A percentile compares a stretch with the other conserved stretches of the same genome.
Conservation (phyloP, 2,329 filamentous ascomycete species). For the Xenoacremonium recifei region DNA sequence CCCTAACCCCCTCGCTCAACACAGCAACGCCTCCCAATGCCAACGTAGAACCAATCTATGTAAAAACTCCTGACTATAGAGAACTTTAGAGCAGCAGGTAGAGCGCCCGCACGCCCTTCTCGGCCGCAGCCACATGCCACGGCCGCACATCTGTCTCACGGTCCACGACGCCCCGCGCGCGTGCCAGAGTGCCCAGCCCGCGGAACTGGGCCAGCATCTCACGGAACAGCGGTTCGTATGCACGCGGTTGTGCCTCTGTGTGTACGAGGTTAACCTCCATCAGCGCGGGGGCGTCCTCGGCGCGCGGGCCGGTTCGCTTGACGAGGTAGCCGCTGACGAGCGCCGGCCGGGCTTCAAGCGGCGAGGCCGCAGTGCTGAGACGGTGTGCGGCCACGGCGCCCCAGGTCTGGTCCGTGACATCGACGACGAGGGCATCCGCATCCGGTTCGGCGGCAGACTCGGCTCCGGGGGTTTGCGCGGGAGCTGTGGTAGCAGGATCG, state of each 20-base stretch:
- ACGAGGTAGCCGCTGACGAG: conserved; percentile 65
- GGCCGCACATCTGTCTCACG: conserved; percentile 63
- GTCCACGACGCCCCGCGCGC: conserved; percentile 62
- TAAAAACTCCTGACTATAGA: too few species aligned
- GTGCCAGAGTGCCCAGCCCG: conserved; percentile 66
- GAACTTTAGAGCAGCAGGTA: conserved; percentile 58
- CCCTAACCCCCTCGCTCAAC: conserved; percentile 3
- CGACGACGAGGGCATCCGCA: conserved; percentile 65
- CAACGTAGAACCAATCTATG: too few species aligned
- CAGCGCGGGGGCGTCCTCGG: conserved; percentile 57
- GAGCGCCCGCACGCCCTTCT: conserved; percentile 66
- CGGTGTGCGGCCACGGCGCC: conserved; percentile 68
- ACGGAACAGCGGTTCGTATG: conserved; percentile 63
- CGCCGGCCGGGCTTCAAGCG: conserved; percentile 54
- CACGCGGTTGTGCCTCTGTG: conserved; percentile 48
- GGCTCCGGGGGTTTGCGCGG: conserved; percentile 46
- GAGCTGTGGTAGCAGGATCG: conserved; percentile 24
- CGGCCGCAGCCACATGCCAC: conserved; percentile 73
- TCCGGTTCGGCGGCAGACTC: conserved; percentile 42
- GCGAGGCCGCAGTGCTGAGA: conserved; percentile 57
- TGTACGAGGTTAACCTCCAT: conserved; percentile 66
- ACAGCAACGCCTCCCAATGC: conserved; percentile 16
- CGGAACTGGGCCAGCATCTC: conserved; percentile 72
- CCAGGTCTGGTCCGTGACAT: conserved; percentile 74
- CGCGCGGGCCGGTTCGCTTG: conserved; percentile 56